These are phyloP conservation scores for Ziziphus jujuba DNA, from an alignment of 306 rosid species.

Conservation along the genomic window DNA sequence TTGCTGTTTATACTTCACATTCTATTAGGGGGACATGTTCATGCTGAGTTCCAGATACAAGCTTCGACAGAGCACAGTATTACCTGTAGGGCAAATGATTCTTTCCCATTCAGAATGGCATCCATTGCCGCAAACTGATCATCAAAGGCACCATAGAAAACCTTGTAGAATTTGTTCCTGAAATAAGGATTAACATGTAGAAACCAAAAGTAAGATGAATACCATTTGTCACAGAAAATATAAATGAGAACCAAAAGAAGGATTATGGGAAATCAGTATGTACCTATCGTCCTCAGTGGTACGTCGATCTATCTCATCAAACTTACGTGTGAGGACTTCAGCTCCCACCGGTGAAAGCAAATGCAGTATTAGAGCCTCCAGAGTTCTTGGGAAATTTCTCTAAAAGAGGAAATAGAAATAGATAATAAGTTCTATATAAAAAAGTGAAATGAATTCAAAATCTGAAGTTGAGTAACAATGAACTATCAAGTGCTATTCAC, in stretches of 20 bases:
- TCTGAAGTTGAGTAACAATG: background rate
- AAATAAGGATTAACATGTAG: constrained; percentile 13
- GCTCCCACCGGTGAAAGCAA: constrained; percentile 84
- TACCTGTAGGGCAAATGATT: constrained; percentile 79
- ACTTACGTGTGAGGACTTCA: constrained; percentile 84
- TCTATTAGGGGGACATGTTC: constrained; percentile 3
- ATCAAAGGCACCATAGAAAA: constrained; percentile 80
- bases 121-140: constrained; percentile 85
- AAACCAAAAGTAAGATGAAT: constrained; percentile 23
- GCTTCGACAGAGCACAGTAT: constrained; percentile 35
- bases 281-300: constrained; percentile 71
- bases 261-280: constrained; percentile 23
- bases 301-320: constrained; percentile 82
- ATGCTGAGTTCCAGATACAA: constrained; percentile 25
- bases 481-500: too few species aligned
- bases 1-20: background rate
- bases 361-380: constrained; percentile 88
- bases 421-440: background rate
- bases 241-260: constrained; percentile 4
- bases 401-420: constrained; percentile 38
- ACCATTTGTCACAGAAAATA: constrained; percentile 26
- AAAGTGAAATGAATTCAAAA: background rate
- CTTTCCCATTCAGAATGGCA: constrained; percentile 82
- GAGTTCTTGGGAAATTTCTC: constrained; percentile 82
- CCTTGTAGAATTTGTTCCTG: constrained; percentile 71